phyloP scores from a whole-genome alignment of 208 protist genomes.

The Blechomonas ayalai region DNA sequence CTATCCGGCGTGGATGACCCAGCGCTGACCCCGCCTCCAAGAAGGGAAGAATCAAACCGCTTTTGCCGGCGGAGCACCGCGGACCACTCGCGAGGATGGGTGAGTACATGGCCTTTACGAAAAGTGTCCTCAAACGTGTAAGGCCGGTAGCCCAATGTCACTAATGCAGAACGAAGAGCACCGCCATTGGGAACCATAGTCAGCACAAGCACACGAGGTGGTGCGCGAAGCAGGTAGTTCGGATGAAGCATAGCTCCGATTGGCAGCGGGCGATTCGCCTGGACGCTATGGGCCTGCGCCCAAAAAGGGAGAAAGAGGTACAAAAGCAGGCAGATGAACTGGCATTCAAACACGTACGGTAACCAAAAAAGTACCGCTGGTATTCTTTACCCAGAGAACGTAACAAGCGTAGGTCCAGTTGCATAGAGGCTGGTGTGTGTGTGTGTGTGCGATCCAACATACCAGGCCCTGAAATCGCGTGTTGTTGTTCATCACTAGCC shows the following conservation, averaged over 20 bases:
- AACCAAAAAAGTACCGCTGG: too few species aligned
- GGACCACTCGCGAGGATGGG: slow-evolving; percentile 78
- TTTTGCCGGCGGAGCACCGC: slow-evolving; percentile 58
- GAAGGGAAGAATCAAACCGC: slow-evolving; percentile 45
- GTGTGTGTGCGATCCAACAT: too few species aligned
- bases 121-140: slow-evolving; percentile 71
- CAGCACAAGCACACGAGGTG: slow-evolving; percentile 52
- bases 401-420: too few species aligned
- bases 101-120: slow-evolving; percentile 44
- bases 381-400: too few species aligned
- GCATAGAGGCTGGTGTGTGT: too few species aligned
- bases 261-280: too few species aligned
- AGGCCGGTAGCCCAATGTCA: slow-evolving; percentile 57
- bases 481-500: too few species aligned
- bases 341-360: too few species aligned
- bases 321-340: too few species aligned
- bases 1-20: not conserved
- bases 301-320: too few species aligned
- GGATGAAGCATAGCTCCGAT: slow-evolving; percentile 15
- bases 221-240: slow-evolving; percentile 7
- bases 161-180: slow-evolving; percentile 44
- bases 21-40: slow-evolving; percentile 2
- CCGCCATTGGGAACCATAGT: slow-evolving; percentile 77
- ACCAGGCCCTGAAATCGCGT: too few species aligned
- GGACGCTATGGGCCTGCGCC: too few species aligned